Percentiles rank a stretch among this genome's conserved stretches.
phyloP scores from a whole-genome alignment of 805 yeast genomes.

The Pichia gijzeniarum region DNA sequence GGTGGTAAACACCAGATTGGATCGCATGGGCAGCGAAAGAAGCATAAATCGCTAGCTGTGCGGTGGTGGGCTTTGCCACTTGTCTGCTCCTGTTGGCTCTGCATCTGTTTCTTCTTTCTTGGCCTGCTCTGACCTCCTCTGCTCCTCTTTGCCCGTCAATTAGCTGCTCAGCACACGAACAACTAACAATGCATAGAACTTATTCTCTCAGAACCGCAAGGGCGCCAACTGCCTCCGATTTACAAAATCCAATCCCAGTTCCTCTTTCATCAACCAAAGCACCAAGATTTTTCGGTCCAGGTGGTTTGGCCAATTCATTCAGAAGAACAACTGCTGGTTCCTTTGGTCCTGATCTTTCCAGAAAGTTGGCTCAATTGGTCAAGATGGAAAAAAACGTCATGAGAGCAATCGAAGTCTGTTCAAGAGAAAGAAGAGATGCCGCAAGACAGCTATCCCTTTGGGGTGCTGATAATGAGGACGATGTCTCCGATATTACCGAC shows the following conservation, averaged over 20 bases:
- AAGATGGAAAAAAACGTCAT: slow-evolving; percentile 78
- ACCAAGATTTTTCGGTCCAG: slow-evolving; percentile 78
- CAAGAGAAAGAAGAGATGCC: slow-evolving; percentile 72
- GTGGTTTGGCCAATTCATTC: slow-evolving; percentile 41
- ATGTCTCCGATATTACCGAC: slow-evolving; percentile 80
- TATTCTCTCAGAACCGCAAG: slow-evolving; percentile 72
- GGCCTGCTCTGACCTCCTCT: background rate
- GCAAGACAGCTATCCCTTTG: slow-evolving; percentile 78
- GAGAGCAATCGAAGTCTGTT: slow-evolving; percentile 71
- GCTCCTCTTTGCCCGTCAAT: background rate
- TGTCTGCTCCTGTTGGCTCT: background rate
- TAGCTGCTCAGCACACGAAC: too few relatives aligned
- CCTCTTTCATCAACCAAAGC: slow-evolving; percentile 58
- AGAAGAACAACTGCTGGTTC: slow-evolving; percentile 72
- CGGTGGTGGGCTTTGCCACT: too few relatives aligned
- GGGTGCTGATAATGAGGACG: slow-evolving; percentile 87
- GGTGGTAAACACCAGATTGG: background rate
- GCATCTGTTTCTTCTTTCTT: background rate
- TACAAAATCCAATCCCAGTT: slow-evolving; percentile 78
- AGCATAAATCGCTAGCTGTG: too few relatives aligned
- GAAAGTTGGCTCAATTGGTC: slow-evolving; percentile 66
- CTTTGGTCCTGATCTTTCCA: slow-evolving; percentile 73
- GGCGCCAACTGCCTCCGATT: slow-evolving; percentile 78
- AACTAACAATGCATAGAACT: slow-evolving; percentile 90
- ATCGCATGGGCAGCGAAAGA: too few relatives aligned